These are phyloP conservation scores for Picochlorum sp. DNA, from an alignment of 139 green algal genomes.

Conservation along the genomic window DNA sequence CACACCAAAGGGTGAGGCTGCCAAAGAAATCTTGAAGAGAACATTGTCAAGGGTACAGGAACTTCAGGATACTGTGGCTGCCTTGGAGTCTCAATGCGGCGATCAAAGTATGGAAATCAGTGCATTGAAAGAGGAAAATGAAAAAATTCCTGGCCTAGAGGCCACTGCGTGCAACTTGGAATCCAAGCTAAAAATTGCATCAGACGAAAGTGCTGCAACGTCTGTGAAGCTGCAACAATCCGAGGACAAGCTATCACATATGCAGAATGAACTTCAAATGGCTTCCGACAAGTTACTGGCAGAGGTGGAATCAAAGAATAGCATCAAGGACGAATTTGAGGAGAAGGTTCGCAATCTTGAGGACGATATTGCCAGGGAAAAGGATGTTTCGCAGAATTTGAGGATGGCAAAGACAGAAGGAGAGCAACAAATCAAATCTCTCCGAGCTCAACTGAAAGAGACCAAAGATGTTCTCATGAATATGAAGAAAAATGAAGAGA, in stretches of 20 bases:
- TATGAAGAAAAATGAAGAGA: neutral
- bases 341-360: neutral
- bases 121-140: neutral
- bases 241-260: neutral
- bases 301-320: neutral
- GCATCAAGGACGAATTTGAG: neutral
- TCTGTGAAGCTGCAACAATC: neutral
- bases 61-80: neutral
- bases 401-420: slow-evolving; percentile 5
- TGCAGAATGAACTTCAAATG: too few species aligned
- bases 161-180: neutral
- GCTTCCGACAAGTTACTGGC: too few species aligned
- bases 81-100: neutral
- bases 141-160: neutral
- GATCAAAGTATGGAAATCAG: too few species aligned
- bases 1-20: slow-evolving; percentile 2
- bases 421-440: slow-evolving; percentile 1
- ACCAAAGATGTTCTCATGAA: neutral
- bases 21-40: neutral
- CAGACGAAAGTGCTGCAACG: neutral
- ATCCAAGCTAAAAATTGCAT: neutral
- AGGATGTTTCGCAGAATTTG: slow-evolving; percentile 4
- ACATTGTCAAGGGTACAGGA: neutral
- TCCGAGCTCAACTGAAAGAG: neutral
- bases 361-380: neutral